These are phyloP conservation scores for Suillus brevipes DNA, from an alignment of 768 basidiomycete species.

Conservation along the genomic window DNA sequence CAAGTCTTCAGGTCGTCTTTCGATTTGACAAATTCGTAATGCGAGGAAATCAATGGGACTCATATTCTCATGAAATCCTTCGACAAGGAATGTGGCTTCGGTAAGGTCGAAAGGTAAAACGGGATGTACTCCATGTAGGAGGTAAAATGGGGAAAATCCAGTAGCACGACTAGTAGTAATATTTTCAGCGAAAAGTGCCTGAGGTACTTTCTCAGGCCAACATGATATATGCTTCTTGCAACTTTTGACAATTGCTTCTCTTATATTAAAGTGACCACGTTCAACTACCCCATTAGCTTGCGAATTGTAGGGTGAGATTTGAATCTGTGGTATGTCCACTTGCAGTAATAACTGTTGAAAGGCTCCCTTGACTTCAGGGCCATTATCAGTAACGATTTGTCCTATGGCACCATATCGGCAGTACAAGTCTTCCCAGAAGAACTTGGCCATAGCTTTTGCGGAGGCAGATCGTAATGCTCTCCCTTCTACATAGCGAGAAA, in stretches of 20 bases:
- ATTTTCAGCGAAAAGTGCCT: conserved; percentile 26
- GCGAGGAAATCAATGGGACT: conserved; percentile 24
- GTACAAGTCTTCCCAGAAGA: no score
- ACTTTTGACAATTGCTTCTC: conserved; percentile 33
- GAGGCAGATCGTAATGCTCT: no score
- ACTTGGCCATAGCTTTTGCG: no score
- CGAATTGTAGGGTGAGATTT: conserved; percentile 37
- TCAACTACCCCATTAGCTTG: conserved; percentile 40
- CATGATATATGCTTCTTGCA: conserved; percentile 16
- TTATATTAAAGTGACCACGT: conserved; percentile 30
- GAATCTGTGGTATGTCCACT: conserved; percentile 25
- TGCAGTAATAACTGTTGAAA: no score
- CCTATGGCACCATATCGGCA: no score
- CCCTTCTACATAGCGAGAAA: no score
- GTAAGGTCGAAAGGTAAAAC: no score
- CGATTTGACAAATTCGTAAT: conserved; percentile 18
- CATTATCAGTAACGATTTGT: no score
- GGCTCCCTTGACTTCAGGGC: no score
- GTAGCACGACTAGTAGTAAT: conserved; percentile 17
- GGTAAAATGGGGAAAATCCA: no score
- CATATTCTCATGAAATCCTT: conserved; percentile 17
- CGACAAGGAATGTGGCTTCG: conserved; percentile 33
- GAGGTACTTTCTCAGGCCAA: conserved; percentile 26
- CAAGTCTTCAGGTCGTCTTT: conserved; percentile 9
- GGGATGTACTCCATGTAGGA: no score